These are phyloP conservation scores for Plectosphaerella plurivora DNA, from an alignment of 2,329 filamentous ascomycete genomes.

Conservation along the genomic window DNA sequence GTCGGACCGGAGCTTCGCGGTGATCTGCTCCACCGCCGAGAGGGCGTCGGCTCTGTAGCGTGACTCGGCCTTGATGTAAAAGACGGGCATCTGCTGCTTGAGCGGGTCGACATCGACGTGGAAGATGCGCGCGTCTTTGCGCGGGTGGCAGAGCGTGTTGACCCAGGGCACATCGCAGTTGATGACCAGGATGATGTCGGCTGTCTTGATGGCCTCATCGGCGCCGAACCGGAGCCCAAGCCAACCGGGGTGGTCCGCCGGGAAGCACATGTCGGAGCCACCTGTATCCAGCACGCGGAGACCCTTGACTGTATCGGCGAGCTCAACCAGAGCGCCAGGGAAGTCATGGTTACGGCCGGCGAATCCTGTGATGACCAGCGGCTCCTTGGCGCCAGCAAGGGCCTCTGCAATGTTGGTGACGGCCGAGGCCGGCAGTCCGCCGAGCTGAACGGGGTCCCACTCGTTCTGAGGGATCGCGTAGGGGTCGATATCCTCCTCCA, in stretches of 20 bases:
- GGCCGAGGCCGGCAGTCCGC: conserved; percentile 49
- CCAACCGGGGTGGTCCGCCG: conserved; percentile 63
- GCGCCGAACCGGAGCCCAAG: conserved; percentile 69
- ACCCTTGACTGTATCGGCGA: conserved; percentile 65
- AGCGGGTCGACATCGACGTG: conserved; percentile 63
- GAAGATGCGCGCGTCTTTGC: conserved; percentile 48
- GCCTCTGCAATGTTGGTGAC: conserved; percentile 57
- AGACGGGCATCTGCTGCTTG: conserved; percentile 69
- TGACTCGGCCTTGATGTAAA: conserved; percentile 62
- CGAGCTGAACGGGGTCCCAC: conserved; percentile 68
- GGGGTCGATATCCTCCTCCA: conserved; percentile 76
- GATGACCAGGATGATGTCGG: conserved; percentile 79
- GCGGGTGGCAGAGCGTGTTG: conserved; percentile 63
- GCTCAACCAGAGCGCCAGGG: conserved; percentile 56
- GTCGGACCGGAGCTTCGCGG: conserved; percentile 50
- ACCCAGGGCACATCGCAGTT: conserved; percentile 96
- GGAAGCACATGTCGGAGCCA: conserved; percentile 79
- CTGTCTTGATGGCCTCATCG: conserved; percentile 67
- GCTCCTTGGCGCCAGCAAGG: conserved; percentile 59
- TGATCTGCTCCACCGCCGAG: conserved; percentile 65
- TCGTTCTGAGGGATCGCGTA: conserved; percentile 63
- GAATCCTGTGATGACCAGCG: conserved; percentile 68
- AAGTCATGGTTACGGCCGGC: conserved; percentile 63
- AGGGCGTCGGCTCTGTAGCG: conserved; percentile 64
- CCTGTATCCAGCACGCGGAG: conserved; percentile 71